A percentile compares a stretch with the other conserved stretches of the same genome.
Evolutionary conservation across 2,329 filamentous ascomycete genomes (phyloP).

Genomic region (Aspergillus sergii): DNA sequence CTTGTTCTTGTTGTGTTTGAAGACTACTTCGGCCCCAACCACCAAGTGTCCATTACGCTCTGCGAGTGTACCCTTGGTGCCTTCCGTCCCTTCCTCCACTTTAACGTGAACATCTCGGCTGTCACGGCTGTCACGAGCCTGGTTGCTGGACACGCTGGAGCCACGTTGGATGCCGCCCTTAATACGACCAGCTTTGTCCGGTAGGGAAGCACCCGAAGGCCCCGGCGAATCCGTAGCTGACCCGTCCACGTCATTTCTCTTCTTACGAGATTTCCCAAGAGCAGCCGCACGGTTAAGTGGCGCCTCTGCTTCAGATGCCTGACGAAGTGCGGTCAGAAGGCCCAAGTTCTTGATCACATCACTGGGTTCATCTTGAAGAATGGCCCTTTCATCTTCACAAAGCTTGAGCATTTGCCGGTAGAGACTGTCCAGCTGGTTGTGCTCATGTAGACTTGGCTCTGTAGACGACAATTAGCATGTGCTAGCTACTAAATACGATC

Average conservation of each 20-base stretch:
- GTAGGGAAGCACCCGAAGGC: constrained; percentile 39
- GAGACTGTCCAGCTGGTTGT: constrained; percentile 48
- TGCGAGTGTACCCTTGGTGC: constrained; percentile 46
- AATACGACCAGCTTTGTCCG: constrained; percentile 48
- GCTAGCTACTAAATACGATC: not conserved
- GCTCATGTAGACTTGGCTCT: constrained; percentile 43
- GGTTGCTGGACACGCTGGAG: constrained; percentile 46
- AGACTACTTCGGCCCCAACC: constrained; percentile 54
- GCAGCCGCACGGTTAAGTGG: constrained; percentile 40
- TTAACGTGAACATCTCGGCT: constrained; percentile 42
- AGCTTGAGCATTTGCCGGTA: constrained; percentile 51
- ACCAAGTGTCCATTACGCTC: constrained; percentile 48
- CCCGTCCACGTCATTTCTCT: constrained; percentile 48
- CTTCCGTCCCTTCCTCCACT: constrained; percentile 47
- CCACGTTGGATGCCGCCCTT: constrained; percentile 45
- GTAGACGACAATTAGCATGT: constrained; percentile 16
- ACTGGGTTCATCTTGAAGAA: constrained; percentile 51
- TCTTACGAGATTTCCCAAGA: constrained; percentile 49
- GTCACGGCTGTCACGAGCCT: constrained; percentile 40
- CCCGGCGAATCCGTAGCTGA: constrained; percentile 49
- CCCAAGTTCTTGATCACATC: constrained; percentile 55
- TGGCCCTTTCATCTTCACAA: constrained; percentile 52
- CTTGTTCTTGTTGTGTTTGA: constrained; percentile 54
- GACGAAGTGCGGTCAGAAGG: constrained; percentile 52
- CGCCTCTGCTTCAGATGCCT: constrained; percentile 50